Evolutionary conservation across 192 early-diverging fungal species (phyloP).

Genomic region (Coemansia javaensis): DNA sequence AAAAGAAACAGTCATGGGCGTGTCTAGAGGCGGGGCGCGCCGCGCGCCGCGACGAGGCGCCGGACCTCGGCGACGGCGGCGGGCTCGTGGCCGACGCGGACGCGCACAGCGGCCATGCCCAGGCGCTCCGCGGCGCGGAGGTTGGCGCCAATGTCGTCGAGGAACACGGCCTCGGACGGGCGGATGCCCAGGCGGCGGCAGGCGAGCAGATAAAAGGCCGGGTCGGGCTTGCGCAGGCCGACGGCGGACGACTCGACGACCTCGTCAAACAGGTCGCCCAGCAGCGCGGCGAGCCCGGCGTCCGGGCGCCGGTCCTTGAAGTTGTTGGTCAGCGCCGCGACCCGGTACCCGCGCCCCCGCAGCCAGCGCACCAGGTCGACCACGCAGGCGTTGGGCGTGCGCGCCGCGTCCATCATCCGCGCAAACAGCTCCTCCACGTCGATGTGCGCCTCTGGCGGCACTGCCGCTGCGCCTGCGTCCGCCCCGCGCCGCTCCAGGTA

Average conservation of each 20-base stretch:
- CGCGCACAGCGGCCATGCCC: conserved; percentile 69
- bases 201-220: conserved; percentile 62
- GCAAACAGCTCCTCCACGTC: conserved; percentile 25
- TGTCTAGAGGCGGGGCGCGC: too few species aligned
- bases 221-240: conserved; percentile 82
- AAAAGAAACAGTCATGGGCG: not conserved
- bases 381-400: conserved; percentile 12
- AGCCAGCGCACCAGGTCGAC: conserved; percentile 34
- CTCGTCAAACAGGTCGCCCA: conserved; percentile 52
- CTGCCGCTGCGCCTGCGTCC: conserved; percentile 27
- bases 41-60: conserved; percentile 14
- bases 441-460: conserved; percentile 14
- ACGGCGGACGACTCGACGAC: conserved; percentile 73
- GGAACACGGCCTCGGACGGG: conserved; percentile 66
- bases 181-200: conserved; percentile 65
- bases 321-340: conserved; percentile 85
- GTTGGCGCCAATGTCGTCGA: conserved; percentile 84
- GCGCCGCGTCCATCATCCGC: conserved; percentile 33
- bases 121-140: conserved; percentile 64
- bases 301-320: conserved; percentile 51
- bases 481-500: conserved; percentile 25
- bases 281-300: conserved; percentile 3
- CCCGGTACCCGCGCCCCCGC: conserved; percentile 53
- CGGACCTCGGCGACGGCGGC: conserved; percentile 25
- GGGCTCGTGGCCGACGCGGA: conserved; percentile 25